Base-by-base conservation (phyloP, 2,329 filamentous ascomycete genomes). In the Raffaelea arxii region DNA sequence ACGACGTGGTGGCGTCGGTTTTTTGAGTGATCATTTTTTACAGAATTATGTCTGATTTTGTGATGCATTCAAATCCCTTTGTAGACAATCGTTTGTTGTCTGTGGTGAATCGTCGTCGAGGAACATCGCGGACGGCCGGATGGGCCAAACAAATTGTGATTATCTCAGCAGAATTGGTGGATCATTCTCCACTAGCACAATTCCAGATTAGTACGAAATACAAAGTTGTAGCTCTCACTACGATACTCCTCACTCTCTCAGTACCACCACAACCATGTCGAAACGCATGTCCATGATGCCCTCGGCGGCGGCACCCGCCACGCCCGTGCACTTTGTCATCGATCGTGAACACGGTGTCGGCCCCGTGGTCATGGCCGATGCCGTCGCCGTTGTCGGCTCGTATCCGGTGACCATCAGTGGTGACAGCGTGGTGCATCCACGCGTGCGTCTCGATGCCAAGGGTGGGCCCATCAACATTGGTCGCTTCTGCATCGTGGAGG, bases 361-460 rank as follows among this genome's bases (percentile, higher is more conserved):
- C 0, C 44, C 46, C 18, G 65, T 82, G 47, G 72, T 71, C 25
- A 80, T 84, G 49, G 75, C 79, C 58, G 79, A 83, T 53, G 74
- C 74, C 49, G 78, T 80, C 11, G 66, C 77, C 18, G 66, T 84
- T 18, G 78, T 70, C 18, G 92, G 92, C 53, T 80, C 77, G 3
- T 77, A 94, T 60, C 82, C 80, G 2, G 86, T 98, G 52, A 82
- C 79, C 39, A 80, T 97, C 52, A 82, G 82, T 47, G 74, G 85
- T 22, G 82, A 88, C 58, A 82, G 80, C 4, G 77, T 96, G 6
- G 67, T 98, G n/a, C 91, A 97, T 58, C 90, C 92, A 1, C 86
- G 90, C 42, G 78, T 82, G 16, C 80, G 82, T 51, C 75, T 96
- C 47, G 85, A 89, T 57, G 84, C 91, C 9, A 80, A 80, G 48